phyloP scores from a whole-genome alignment of 148 eudicot species.

The Rhododendron kiyosumense region DNA sequence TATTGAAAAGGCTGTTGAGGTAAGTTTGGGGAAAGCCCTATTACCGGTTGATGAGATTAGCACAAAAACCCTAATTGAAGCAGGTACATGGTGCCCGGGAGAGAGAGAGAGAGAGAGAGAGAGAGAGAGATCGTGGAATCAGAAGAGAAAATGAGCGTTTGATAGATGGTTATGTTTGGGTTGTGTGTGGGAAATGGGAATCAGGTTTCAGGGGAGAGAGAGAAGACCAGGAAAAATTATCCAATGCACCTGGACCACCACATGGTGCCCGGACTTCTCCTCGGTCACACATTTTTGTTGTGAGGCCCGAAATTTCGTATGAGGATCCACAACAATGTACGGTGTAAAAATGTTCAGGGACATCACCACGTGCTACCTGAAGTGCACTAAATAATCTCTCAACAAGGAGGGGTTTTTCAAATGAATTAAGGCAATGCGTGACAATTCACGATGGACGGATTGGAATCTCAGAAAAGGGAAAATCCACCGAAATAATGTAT shows the following conservation, averaged over 20 bases:
- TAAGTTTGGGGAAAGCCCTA: background rate
- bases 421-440: too few species aligned
- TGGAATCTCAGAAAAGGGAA: background rate
- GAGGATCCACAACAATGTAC: too few species aligned
- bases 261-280: too few species aligned
- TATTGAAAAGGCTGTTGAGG: too few species aligned
- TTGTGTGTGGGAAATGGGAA: background rate
- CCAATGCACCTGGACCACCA: too few species aligned
- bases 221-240: background rate
- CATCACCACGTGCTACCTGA: too few species aligned
- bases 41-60: background rate
- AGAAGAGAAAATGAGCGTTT: background rate
- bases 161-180: background rate
- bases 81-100: background rate
- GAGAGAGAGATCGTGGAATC: background rate
- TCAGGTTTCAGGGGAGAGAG: background rate
- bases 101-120: background rate
- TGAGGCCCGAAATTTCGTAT: too few species aligned
- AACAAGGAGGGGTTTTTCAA: background rate
- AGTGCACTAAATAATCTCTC: too few species aligned
- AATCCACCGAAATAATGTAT: too few species aligned
- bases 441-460: background rate
- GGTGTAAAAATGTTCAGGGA: too few species aligned
- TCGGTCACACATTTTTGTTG: too few species aligned
- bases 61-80: slow-evolving; percentile 3